Base-by-base conservation (phyloP, 768 basidiomycete genomes). In the Coprinopsis sp. region DNA sequence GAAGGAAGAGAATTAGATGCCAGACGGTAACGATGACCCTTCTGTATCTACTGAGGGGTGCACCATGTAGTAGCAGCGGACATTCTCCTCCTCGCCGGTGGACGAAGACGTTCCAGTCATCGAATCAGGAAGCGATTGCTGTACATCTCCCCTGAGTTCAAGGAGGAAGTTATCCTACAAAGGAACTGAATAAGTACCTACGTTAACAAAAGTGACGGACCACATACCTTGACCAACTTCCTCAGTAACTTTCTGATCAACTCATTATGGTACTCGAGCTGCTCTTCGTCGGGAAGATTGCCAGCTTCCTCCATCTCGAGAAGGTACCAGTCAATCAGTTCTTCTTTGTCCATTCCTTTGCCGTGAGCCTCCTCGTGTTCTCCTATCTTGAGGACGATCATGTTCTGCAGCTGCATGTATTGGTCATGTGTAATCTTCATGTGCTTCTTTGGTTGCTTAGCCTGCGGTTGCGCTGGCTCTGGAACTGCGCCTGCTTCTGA, bases 381-480 rank as follows among this genome's bases (percentile, higher is more conserved):
- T 14, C 81, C 71, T 21, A 99, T 69, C 56, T 93, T 86, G 47
- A 94, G 59, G 23, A 99, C 82, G 56, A 96, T 80, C 54, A 97
- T 72, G 58, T 84, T 88, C 70, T 92, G 92, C 54, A 98, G 75
- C 33, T 82, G 78, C 67, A 92, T 82, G 66, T 92, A 99, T 63
- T 89, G 84, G 75, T 98, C 95, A 64, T 97, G 92, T 3, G 94
- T 91, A 68, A 99, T 97, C 52, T 88, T 73, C 82, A 95, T 85
- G 56, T 91, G 82, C 61, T 75, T 72, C 65, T 78, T 89, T 37
- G 80, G 72, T 22, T 72, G 69, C 40, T 60, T 56, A 16, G 34
- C 33, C 4, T 52, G 54, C 7, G 53, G 55, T 40, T 50, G 51
- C 4, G 38, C 65, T 19, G 71, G 68, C n/a, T 36, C 30, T n/a